These are phyloP conservation scores for Candida bentonensis DNA, from an alignment of 805 yeast genomes.

Conservation along the genomic window DNA sequence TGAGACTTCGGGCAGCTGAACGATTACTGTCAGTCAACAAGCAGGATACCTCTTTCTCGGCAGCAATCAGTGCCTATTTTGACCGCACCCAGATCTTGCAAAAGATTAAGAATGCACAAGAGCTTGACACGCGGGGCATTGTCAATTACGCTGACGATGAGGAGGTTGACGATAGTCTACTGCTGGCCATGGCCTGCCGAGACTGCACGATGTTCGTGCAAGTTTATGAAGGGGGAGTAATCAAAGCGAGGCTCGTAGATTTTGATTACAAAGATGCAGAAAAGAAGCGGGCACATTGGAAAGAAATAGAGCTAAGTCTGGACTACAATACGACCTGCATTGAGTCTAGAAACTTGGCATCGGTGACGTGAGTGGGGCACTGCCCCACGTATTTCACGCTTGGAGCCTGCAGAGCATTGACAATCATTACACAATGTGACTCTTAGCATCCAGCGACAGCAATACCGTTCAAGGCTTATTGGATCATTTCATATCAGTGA, in stretches of 20 bases:
- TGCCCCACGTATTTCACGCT: too few relatives aligned
- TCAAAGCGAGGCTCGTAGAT: neutral
- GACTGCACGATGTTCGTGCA: constrained; percentile 39
- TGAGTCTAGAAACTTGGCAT: neutral
- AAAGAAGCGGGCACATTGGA: neutral
- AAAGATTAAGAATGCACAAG: neutral
- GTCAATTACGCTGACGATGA: constrained; percentile 9
- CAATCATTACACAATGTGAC: too few relatives aligned
- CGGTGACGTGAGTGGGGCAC: neutral
- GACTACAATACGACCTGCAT: neutral
- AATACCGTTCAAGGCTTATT: too few relatives aligned
- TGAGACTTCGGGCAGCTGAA: neutral
- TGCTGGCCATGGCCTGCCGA: constrained; percentile 38
- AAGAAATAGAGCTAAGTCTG: neutral
- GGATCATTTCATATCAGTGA: too few relatives aligned
- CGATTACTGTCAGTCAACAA: neutral
- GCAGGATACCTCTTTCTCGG: neutral
- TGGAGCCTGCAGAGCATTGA: too few relatives aligned
- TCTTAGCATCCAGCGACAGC: too few relatives aligned
- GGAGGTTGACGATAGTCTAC: constrained; percentile 27
- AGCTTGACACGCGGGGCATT: constrained; percentile 17
- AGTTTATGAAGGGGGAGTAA: neutral
- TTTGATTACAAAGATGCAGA: neutral
- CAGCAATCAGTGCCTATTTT: neutral
- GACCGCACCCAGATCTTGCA: neutral